Evolutionary conservation across 495 filamentous ascomycete species (phyloP).

Genomic region (Penicillium riverlandense): DNA sequence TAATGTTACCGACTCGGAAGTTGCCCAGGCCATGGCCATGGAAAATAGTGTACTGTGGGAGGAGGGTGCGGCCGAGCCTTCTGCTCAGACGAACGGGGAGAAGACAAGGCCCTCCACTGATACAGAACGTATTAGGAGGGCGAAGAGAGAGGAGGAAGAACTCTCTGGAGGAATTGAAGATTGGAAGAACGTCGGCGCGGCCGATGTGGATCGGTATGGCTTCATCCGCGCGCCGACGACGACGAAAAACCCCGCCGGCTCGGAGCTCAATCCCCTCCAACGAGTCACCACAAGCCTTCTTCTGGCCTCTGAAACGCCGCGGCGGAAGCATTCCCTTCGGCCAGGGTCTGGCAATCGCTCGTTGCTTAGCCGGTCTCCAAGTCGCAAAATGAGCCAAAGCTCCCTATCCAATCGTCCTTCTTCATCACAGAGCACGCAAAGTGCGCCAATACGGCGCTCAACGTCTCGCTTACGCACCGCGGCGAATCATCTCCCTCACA

Average conservation of each 20-base stretch:
- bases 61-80: conserved; percentile 34
- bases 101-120: conserved; percentile 18
- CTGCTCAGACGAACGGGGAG: conserved; percentile 16
- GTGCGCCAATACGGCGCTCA: conserved; percentile 28
- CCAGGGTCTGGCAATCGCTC: conserved; percentile 40
- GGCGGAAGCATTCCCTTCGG: conserved; percentile 48
- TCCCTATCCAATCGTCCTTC: conserved; percentile 23
- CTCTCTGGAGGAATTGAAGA: conserved; percentile 86
- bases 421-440: conserved; percentile 42
- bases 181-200: conserved; percentile 86
- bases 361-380: conserved; percentile 49
- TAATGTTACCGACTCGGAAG: conserved; percentile 43
- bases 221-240: conserved; percentile 62
- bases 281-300: conserved; percentile 60
- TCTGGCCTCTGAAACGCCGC: conserved; percentile 56
- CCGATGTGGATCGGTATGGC: conserved; percentile 86
- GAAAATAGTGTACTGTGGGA: conserved; percentile 54
- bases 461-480: conserved; percentile 51
- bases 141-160: conserved; percentile 49
- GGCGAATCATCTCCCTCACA: conserved; percentile 69
- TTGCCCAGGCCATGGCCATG: conserved; percentile 35
- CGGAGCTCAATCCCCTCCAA: conserved; percentile 48
- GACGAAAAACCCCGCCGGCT: conserved; percentile 18
- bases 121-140: conserved; percentile 17
- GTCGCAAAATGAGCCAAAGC: conserved; percentile 30